Evolutionary conservation across 1,139 yeast species (phyloP), one percentile per base, ranked within the genome.

Genomic region (Kodamaea fungicola): DNA sequence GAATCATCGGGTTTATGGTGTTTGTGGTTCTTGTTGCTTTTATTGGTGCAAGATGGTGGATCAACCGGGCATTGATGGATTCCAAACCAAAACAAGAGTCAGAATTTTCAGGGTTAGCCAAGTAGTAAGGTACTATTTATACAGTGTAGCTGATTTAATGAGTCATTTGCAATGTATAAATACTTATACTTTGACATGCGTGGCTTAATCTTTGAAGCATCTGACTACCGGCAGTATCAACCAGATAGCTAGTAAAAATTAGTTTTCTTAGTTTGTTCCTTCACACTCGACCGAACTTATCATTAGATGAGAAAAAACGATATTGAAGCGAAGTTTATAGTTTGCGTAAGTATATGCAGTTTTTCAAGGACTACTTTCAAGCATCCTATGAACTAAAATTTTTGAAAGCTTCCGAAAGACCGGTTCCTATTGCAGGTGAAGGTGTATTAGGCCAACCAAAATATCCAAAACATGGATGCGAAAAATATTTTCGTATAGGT

Each of bases 1-100:
- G n/a, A n/a, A 64, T 65, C 34, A 39, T 67, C 26, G 74, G 68
- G 2, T 62, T 62, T 6, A 62, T 68, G 66, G 50, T 62, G 3
- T 39, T 51, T 23, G 46, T 74, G 30, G 64, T 72, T 28, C 16
- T 54, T 21, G 38, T 46, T 1, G 54, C 66, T 35, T 60, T 63
- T 28, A n/a, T 49, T 1, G 37, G 54, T 34, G 76, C 75, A 5
- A 62, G 59, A 35, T 39, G 51, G 31, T 74, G 73, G 65, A 55
- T 74, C 45, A 55, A 49, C 32, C 46, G 56, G 46, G 44, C 39
- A n/a, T 36, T 57, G 32, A 37, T 52, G 40, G 42, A 50, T 25
- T 42, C 49, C 39, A 44, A 50, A 13, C 36, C 42, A 3, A 30
- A 41, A 6, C 37, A 51, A 7, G 39, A 33, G 28, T 50, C 56